Base-by-base conservation (phyloP, 495 filamentous ascomycete species). In the Penicillium bovifimosum region DNA sequence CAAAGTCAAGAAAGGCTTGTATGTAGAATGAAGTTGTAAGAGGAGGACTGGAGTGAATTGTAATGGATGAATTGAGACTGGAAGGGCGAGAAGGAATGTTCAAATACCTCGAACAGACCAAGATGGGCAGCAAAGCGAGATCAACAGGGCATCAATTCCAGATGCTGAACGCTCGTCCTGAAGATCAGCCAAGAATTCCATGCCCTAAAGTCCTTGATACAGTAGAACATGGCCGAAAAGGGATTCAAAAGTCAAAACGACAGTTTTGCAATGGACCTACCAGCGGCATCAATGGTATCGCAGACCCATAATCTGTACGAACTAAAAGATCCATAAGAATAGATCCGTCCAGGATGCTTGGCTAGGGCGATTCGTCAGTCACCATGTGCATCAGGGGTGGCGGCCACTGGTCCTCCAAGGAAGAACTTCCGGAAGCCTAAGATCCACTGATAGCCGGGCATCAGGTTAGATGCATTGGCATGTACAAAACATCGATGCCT, bases 401-500 rank as follows among this genome's bases (percentile, higher is more conserved):
- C 9, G 39, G 40, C 17, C 38, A 36, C 6, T 31, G 47, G 14
- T 36, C 5, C 9, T 8, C 17, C 35, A 31, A n/a, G 43, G 47
- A 27, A 54, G 14, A 1, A 41, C n/a, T 39, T 33, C 35, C 45
- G 34, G 35, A 46, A 45, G 24, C 34, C 27, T 14, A 39, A 18
- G 46, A 57, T 56, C 50, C 50, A 61, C 54, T 11, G 40, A 9
- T 17, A 29, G 35, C 34, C 54, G 50, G 35, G 47, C 58, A 56
- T 32, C 34, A 45, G n/a, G 33, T 36, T 33, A n/a, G 33, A 36
- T 20, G 40, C 17, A 43, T 26, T 33, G 24, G 42, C n/a, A 18
- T 39, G 32, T 54, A 52, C 47, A 46, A 54, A 62, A 55, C 13
- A 18, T 53, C 49, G 56, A 55, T 60, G 62, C 59, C 62, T 62